Base-by-base conservation (phyloP, 768 basidiomycete genomes). In the Leccinum disarticulatum region DNA sequence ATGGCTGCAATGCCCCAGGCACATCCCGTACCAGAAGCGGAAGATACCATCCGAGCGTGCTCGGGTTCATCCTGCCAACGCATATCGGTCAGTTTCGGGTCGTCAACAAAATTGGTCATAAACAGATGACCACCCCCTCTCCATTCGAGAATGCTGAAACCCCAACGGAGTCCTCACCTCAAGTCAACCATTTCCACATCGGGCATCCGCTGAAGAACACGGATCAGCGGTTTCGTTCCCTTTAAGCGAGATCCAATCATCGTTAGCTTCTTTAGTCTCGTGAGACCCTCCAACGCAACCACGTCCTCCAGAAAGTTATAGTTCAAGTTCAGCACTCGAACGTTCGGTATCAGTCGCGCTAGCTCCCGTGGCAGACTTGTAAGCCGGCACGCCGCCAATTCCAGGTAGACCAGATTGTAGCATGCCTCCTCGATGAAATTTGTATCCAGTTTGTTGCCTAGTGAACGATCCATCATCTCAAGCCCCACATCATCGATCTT, bases 21-120 rank as follows among this genome's bases (percentile, higher is more conserved):
- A 83, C 77, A 66, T 87, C 86, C 64, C 82, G 79, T 59, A 91
- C 85, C 54, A 95, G 80, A 56, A 98, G 76, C 25, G 97, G 94
- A 35, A 97, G 81, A 74, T 99, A 98, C 90, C 93, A 96, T 6
- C 92, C 92, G 11, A 98, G 86, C 19, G 95, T 98, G 65, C 91
- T 93, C 56, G 97, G 95, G 70, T 99, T 99, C 94, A 98, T 97
- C 74, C 88, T 84, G 66, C 51, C 58, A 60, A 56, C 55, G 6
- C 28, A 5, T 66, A 2, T 68, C 65, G 70, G 68, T 71, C 64
- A 69, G 62, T 69, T 27, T 61, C 69, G 67, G 64, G 67, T 70
- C 60, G 56, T 47, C 69, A 62, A 48, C 60, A 49, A 43, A 47
- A 11, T 27, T 8, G 31, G 3, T 13, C 10, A 52, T 33, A 22